Evolutionary conservation across 495 filamentous ascomycete species (phyloP).

Genomic region (Penicillium coprophilum): DNA sequence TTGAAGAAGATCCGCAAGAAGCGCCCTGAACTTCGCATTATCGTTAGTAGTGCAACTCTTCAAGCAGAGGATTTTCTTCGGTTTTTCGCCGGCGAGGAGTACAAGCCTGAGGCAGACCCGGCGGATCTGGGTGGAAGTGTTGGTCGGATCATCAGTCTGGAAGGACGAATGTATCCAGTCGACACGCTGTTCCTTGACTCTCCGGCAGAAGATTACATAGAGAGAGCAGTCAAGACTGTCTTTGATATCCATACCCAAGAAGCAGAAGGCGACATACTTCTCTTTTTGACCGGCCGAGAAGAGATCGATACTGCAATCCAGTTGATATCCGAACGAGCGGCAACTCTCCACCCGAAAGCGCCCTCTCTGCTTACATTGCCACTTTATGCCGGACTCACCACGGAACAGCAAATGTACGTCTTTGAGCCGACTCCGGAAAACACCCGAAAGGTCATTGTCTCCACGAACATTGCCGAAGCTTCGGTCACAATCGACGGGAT

Average conservation of each 20-base stretch:
- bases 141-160: slow-evolving; percentile 81
- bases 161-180: slow-evolving; percentile 90
- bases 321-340: slow-evolving; percentile 72
- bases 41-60: slow-evolving; percentile 91
- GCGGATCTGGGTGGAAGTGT: slow-evolving; percentile 44
- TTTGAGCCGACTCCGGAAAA: slow-evolving; percentile 86
- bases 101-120: slow-evolving; percentile 35
- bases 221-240: slow-evolving; percentile 81
- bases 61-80: slow-evolving; percentile 85
- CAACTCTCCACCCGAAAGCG: slow-evolving; percentile 68
- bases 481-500: slow-evolving; percentile 93
- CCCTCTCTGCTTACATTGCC: slow-evolving; percentile 73
- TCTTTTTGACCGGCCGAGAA: slow-evolving; percentile 91
- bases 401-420: slow-evolving; percentile 88
- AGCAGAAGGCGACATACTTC: slow-evolving; percentile 79
- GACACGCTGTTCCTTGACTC: slow-evolving; percentile 82
- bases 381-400: slow-evolving; percentile 85
- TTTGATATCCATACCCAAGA: slow-evolving; percentile 93
- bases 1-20: slow-evolving; percentile 88
- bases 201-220: slow-evolving; percentile 84
- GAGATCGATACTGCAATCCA: slow-evolving; percentile 86
- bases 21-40: slow-evolving; percentile 79
- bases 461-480: slow-evolving; percentile 96
- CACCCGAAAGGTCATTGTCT: slow-evolving; percentile 86
- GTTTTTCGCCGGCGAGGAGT: slow-evolving; percentile 68